phyloP scores from a whole-genome alignment of 129 eudicot genomes.

The Arctium minus region DNA sequence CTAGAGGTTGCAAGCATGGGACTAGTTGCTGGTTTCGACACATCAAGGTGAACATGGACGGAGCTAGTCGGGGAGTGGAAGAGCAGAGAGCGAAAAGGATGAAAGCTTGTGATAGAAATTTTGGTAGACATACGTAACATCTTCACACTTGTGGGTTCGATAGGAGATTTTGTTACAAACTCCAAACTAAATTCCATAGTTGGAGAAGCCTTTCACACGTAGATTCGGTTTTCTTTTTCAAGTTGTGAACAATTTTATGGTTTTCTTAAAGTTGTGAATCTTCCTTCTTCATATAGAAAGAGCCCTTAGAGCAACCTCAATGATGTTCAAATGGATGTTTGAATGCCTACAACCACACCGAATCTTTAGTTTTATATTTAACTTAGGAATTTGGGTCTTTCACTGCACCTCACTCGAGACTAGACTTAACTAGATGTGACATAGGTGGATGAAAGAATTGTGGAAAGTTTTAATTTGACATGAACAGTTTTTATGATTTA shows the following conservation, averaged over 20 bases:
- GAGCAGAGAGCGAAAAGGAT: conserved; percentile 25
- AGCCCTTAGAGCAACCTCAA: too few species aligned
- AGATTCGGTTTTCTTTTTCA: not conserved
- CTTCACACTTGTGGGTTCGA: not conserved
- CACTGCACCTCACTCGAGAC: too few species aligned
- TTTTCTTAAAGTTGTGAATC: not conserved
- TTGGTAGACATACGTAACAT: conserved; percentile 1
- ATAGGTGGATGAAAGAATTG: too few species aligned
- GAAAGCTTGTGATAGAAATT: conserved; percentile 20
- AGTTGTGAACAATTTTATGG: not conserved
- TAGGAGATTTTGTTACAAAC: not conserved
- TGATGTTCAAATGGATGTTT: too few species aligned
- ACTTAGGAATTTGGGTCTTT: too few species aligned
- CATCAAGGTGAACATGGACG: not conserved
- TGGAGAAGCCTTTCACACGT: not conserved
- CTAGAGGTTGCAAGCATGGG: conserved; percentile 45
- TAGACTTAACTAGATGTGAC: too few species aligned
- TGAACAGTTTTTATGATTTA: too few species aligned
- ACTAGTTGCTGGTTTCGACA: conserved; percentile 33
- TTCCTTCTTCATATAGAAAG: not conserved
- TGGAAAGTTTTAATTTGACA: too few species aligned
- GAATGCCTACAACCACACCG: too few species aligned
- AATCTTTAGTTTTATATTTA: too few species aligned
- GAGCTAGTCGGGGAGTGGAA: not conserved
- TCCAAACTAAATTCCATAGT: not conserved